A percentile compares a stretch with the other conserved stretches of the same genome.
Conservation (phyloP, 2,329 filamentous ascomycete species). For the Lachnellula cervina region DNA sequence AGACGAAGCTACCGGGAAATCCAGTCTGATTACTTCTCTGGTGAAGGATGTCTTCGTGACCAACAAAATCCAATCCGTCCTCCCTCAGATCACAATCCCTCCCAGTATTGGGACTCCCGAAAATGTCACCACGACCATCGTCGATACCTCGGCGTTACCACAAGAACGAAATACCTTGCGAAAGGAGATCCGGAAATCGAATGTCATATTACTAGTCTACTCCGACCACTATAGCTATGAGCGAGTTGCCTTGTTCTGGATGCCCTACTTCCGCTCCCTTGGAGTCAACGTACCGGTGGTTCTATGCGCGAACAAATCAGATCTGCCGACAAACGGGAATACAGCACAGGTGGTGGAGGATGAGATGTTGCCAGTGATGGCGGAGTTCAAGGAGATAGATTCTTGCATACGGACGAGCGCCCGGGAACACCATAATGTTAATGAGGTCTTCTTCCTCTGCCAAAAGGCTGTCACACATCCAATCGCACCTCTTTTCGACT, state of each 20-base stretch:
- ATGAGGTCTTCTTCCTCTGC: slow-evolving; percentile 95
- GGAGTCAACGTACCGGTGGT: slow-evolving; percentile 99
- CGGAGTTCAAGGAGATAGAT: slow-evolving; percentile 97
- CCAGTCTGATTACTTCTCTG: slow-evolving; percentile 86
- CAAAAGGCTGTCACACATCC: slow-evolving; percentile 98
- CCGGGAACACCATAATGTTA: slow-evolving; percentile 86
- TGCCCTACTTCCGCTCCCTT: slow-evolving; percentile 94
- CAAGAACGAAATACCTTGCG: slow-evolving; percentile 87
- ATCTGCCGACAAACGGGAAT: slow-evolving; percentile 68
- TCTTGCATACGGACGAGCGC: slow-evolving; percentile 95
- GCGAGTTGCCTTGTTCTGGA: slow-evolving; percentile 93
- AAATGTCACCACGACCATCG: slow-evolving; percentile 94
- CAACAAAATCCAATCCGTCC: slow-evolving; percentile 89
- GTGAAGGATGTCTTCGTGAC: slow-evolving; percentile 97
- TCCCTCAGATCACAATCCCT: slow-evolving; percentile 92
- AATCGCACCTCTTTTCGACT: slow-evolving; percentile 92
- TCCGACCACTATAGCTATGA: slow-evolving; percentile 99
- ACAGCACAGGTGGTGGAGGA: slow-evolving; percentile 87
- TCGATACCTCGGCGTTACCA: slow-evolving; percentile 92
- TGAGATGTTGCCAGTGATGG: slow-evolving; percentile 97
- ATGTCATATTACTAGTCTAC: slow-evolving; percentile 94
- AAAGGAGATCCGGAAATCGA: slow-evolving; percentile 93
- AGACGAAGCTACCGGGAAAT: slow-evolving; percentile 93
- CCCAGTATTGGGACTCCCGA: slow-evolving; percentile 90
- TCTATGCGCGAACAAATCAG: slow-evolving; percentile 95